phyloP scores from a whole-genome alignment of 2,329 filamentous ascomycete species.

The Penicillium sp. region DNA sequence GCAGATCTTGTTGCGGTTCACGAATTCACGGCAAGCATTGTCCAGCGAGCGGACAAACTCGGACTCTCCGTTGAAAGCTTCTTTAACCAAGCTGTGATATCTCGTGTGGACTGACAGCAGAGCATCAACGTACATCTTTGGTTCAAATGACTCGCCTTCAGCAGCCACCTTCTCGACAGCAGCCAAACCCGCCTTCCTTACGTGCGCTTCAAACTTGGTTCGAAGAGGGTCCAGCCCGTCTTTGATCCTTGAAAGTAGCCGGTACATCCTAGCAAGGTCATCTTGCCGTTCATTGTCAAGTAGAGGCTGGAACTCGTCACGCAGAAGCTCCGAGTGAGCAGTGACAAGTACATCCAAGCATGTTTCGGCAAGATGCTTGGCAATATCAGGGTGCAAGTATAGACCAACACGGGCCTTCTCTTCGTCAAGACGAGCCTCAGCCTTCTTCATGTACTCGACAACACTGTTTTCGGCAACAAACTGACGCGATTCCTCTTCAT shows the following conservation, averaged over 20 bases:
- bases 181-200: conserved; percentile 83
- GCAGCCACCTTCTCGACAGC: conserved; percentile 90
- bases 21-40: conserved; percentile 96
- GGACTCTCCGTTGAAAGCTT: conserved; percentile 91
- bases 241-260: conserved; percentile 82
- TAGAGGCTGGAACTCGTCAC: conserved; percentile 94
- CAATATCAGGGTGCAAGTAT: conserved; percentile 91
- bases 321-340: conserved; percentile 81
- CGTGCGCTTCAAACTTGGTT: conserved; percentile 86
- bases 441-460: conserved; percentile 99
- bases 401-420: conserved; percentile 93
- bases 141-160: conserved; percentile 87
- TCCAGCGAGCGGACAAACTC: conserved; percentile 96
- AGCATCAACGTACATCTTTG: conserved; percentile 95
- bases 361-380: conserved; percentile 77
- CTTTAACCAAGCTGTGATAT: conserved; percentile 88
- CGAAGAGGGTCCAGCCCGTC: conserved; percentile 90
- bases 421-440: conserved; percentile 83
- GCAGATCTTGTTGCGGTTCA: conserved; percentile 97
- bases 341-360: conserved; percentile 90
- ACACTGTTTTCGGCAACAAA: conserved; percentile 97
- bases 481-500: conserved; percentile 87
- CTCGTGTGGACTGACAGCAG: conserved; percentile 92
- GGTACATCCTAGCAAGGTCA: conserved; percentile 96
- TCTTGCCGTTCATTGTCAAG: conserved; percentile 94